Evolutionary conservation across 306 rosid species (phyloP), one percentile per base, ranked within the genome.

Genomic region (Inga laurina): DNA sequence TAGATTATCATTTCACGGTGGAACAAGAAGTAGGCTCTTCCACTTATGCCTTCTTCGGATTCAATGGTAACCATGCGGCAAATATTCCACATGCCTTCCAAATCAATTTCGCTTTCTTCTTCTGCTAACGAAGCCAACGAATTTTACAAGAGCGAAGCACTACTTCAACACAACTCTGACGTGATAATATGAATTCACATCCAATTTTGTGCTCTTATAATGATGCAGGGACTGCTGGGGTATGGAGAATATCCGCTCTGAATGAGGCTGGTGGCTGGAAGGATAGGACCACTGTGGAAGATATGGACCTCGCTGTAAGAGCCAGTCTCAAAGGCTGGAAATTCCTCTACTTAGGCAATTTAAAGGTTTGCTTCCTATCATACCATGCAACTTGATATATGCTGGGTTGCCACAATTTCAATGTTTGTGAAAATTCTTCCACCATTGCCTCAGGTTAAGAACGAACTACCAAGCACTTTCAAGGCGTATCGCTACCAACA

Each of bases 241-340:
- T 94, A 30, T 94, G 98, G 98, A 94, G 98, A 89, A 93, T 91
- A 57, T 72, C 92, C 5, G 97, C 98, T 0, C 81, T 94, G 78
- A 85, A 93, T 56, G 98, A 94, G 59, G 97, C 97, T 51, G 98
- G 98, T 27, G 98, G 98, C 43, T 94, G 98, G 98, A 93, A 91
- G 80, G 97, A 94, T 74, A 86, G 97, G 72, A 94, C 97, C 68
- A 94, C 97, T 0, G 95, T 91, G 65, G 95, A 91, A 72, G 95
- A 91, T 74, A 94, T 94, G 98, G 98, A 93, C 81, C 85, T 94
- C 76, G 97, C 98, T 0, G 97, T 94, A 18, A 74, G 98, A 51
- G 98, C 98, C 6, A 88, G 97, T 90, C 98, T 94, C 80, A 93
- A 91, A 77, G 98, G 98, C 74, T 93, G 98, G 97, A 94, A 93